Base-by-base conservation (phyloP, 2,329 filamentous ascomycete species). In the Epichloe festucae region DNA sequence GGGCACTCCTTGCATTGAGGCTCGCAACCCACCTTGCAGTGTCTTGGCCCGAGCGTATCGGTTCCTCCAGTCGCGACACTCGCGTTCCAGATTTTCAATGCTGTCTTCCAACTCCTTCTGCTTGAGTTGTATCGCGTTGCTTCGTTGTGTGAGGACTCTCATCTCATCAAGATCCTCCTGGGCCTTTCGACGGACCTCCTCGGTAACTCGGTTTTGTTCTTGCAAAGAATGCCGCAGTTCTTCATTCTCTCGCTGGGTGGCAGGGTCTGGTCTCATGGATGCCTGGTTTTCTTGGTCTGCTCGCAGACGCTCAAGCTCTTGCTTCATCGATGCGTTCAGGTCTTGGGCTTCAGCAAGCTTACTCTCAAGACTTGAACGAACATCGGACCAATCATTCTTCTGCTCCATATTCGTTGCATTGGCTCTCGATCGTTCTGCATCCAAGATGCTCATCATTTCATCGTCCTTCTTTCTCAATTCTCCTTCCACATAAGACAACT, bases 1-100 rank as follows among this genome's bases (percentile, higher is more conserved):
- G 77, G 77, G 72, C 43, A 94, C 72, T 12, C 87, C 88, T 54
- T 87, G 79, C 0, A 89, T 93, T 0, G 88, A 88, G 5, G 87
- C 83, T 49, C 89, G 84, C 64, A 95, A 76, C 61, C 78, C 85
- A 49, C 90, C 82, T 47, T 95, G 73, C 66, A 96, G 90, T 2
- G 91, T 87, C 71, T 94, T 96, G 39, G 87, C 78, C 58, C 84
- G 85, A 27, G 89, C 85, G 63, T 96, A 97, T 45, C 90, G 85
- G 59, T 84, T 82, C 63, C 89, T 89, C 93, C 93, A 98, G 48
- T 90, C 84, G 51, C 85, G 85, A 46, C 95, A 81, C 63, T 97
- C 89, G 21, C 80, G 74, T 67, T 96, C 88, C 5, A 98, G 76
- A 51, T 78, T 74, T 52, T 86, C 77, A 35, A 96, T 83, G 45